Conservation (phyloP, 192 early-diverging fungal species). For the Phycomyces nitens region DNA sequence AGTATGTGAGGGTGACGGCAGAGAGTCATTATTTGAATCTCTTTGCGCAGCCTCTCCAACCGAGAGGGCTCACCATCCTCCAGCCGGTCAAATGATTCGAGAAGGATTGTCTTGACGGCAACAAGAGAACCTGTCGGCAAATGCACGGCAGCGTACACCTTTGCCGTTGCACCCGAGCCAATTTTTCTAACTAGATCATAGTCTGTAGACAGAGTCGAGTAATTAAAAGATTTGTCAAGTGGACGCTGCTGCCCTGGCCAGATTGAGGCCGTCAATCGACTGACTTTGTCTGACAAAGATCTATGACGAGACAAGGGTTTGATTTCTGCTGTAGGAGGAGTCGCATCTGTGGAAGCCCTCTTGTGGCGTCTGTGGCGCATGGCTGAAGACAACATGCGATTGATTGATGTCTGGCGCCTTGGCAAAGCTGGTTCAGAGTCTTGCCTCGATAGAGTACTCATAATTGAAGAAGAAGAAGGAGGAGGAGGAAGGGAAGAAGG, state of each 20-base stretch:
- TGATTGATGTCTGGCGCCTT: constrained; percentile 19
- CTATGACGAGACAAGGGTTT: constrained; percentile 5
- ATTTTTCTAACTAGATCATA: constrained; percentile 11
- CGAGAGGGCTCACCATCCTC: constrained; percentile 15
- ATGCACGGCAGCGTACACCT: constrained; percentile 22
- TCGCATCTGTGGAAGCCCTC: not conserved
- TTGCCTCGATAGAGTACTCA: not conserved
- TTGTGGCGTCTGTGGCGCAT: not conserved
- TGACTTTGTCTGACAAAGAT: constrained; percentile 14
- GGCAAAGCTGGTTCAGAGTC: constrained; percentile 13
- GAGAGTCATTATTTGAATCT: constrained; percentile 34
- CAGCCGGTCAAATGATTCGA: constrained; percentile 8
- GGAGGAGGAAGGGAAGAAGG: no score
- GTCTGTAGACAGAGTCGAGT: constrained; percentile 8
- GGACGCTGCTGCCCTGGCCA: not conserved
- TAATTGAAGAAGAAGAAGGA: no score
- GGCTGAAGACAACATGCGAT: not conserved
- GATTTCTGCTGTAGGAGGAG: not conserved
- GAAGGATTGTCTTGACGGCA: constrained; percentile 24
- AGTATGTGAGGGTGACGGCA: constrained; percentile 27
- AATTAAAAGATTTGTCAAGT: not conserved
- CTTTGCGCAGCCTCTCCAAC: constrained; percentile 25
- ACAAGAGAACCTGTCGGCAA: constrained; percentile 14
- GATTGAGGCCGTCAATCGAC: constrained; percentile 3
- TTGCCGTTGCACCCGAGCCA: constrained; percentile 30